Evolutionary conservation across 1,284 basidiomycete species (phyloP).

Genomic region (Cryptococcus jaspeensis): DNA sequence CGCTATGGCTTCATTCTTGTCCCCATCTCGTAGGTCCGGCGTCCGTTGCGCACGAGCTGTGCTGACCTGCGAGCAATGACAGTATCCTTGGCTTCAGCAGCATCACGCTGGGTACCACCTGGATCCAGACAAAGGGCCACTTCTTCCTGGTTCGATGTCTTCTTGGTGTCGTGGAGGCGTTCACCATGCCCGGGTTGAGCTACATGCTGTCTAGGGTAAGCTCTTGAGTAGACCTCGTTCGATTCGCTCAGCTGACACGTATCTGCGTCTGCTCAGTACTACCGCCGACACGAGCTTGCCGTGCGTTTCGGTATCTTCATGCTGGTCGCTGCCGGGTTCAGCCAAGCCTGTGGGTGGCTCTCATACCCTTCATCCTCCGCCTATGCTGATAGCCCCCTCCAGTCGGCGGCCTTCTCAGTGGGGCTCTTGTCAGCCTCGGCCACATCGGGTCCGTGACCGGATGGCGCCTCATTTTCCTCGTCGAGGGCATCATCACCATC

Average conservation of each 20-base stretch:
- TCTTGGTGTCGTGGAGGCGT: constrained; percentile 28
- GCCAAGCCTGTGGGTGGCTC: constrained; percentile 9
- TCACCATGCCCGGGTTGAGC: constrained; percentile 36
- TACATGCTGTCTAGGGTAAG: constrained; percentile 31
- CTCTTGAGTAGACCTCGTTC: background rate
- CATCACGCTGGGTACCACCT: constrained; percentile 31
- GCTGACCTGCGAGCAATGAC: background rate
- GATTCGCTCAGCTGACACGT: background rate
- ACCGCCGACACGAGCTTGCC: constrained; percentile 25
- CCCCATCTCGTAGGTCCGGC: constrained; percentile 17
- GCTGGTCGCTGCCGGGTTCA: constrained; percentile 14
- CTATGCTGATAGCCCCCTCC: constrained; percentile 1
- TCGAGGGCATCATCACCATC: constrained; percentile 41
- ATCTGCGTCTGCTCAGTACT: constrained; percentile 11
- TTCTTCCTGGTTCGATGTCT: constrained; percentile 30
- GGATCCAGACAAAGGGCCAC: constrained; percentile 23
- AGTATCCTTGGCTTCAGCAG: constrained; percentile 22
- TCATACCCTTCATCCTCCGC: background rate
- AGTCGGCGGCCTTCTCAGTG: constrained; percentile 24
- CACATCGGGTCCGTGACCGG: constrained; percentile 21
- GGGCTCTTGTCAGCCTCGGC: constrained; percentile 17
- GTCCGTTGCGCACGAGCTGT: background rate
- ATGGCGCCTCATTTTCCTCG: constrained; percentile 28
- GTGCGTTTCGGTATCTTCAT: constrained; percentile 27
- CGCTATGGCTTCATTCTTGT: constrained; percentile 27